phyloP scores from a whole-genome alignment of 768 basidiomycete species.

The Lanmaoa rubissima region DNA sequence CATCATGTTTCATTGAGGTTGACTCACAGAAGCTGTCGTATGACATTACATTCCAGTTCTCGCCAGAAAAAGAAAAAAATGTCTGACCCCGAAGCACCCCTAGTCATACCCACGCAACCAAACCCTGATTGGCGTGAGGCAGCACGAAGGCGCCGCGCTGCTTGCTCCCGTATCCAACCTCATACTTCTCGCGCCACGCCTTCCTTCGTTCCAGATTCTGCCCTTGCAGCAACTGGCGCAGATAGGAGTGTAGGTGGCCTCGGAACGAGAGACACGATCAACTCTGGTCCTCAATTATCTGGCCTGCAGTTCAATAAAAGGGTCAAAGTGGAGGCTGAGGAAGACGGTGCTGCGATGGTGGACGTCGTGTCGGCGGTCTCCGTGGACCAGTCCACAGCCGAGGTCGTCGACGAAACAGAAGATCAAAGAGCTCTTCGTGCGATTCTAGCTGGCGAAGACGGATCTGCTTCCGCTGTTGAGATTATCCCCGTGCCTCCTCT shows the following conservation, averaged over 20 bases:
- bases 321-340: slow-evolving; percentile 32
- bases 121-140: slow-evolving; percentile 90
- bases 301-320: slow-evolving; percentile 58
- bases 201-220: slow-evolving; percentile 67
- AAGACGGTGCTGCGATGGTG: slow-evolving; percentile 17
- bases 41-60: slow-evolving; percentile 34
- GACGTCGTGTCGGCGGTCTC: neutral
- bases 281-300: slow-evolving; percentile 67
- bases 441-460: slow-evolving; percentile 55
- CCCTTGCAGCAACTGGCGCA: slow-evolving; percentile 50
- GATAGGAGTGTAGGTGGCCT: slow-evolving; percentile 79
- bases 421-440: slow-evolving; percentile 82
- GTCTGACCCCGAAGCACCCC: slow-evolving; percentile 49
- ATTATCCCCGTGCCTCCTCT: slow-evolving; percentile 59
- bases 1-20: slow-evolving; percentile 42
- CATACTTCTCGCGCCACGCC: slow-evolving; percentile 7
- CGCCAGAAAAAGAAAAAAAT: slow-evolving; percentile 41
- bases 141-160: slow-evolving; percentile 56
- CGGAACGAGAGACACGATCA: slow-evolving; percentile 72
- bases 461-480: slow-evolving; percentile 46
- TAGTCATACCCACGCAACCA: slow-evolving; percentile 83
- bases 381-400: slow-evolving; percentile 16
- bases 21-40: slow-evolving; percentile 65
- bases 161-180: slow-evolving; percentile 15
- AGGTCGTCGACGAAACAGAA: slow-evolving; percentile 56